Evolutionary conservation across 805 yeast genomes (phyloP), one percentile per base, ranked within the genome.

Genomic region (Candida endomychidarum): DNA sequence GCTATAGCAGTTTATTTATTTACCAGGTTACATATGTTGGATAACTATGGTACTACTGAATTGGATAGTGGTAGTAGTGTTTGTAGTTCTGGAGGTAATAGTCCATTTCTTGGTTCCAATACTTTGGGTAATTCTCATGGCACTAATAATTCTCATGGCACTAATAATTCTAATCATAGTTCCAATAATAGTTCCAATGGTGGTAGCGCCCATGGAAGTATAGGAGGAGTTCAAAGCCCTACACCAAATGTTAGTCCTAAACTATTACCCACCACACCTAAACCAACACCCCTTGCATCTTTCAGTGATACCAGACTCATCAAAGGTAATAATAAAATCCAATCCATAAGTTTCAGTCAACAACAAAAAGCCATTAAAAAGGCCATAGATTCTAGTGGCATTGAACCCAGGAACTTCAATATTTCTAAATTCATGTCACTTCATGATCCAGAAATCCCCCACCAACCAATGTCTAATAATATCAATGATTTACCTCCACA

Each of bases 1-100:
- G 54, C 58, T 2, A 37, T 61, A n/a, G 48, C 63, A 3, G 43
- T 52, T 8, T 61, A 61, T 37, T 49, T 61, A 17, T 61, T 61
- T 32, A 43, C 52, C 17, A 35, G 65, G 20, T 57, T 58, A 31
- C 67, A 61, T 38, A 45, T 61, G 5, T 53, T 58, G 2, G 62
- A 59, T 37, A 53, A 50, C 24, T 49, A 47, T 33, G 61, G 57
- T 8, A 34, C 29, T 3, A 37, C 39, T 3, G 37, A 34, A 24
- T 23, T 34, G 14, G 28, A 17, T n/a, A 33, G 36, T 23, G 22
- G 7, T 16, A 4, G 36, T 23, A 33, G 7, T 16, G 11, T 16
- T 10, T 15, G 8, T 11, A 34, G 37, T 24, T 29, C 37, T 16
- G 28, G 28, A n/a, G 24, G 30, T 24, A 31, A 19, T 9, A 17